Conservation (phyloP, 1,284 basidiomycete species). For the Pseudozyma sp. region DNA sequence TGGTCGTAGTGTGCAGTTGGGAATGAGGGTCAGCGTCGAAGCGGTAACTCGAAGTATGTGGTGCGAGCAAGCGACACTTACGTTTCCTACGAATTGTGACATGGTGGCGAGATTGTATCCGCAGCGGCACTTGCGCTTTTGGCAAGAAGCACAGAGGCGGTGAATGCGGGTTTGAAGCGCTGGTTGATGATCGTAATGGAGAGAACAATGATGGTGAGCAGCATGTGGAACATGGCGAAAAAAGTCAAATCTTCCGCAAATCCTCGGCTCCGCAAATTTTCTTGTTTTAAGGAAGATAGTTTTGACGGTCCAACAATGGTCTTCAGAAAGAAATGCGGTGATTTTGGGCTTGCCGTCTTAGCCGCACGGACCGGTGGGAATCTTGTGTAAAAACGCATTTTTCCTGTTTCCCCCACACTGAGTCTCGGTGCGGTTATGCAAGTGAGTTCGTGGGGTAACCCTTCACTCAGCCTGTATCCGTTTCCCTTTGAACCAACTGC, state of each 20-base stretch:
- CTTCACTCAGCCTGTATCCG: no score
- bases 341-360: no score
- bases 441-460: no score
- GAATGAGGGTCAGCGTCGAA: no score
- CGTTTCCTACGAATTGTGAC: slow-evolving; percentile 52
- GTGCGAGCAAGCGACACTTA: slow-evolving; percentile 17
- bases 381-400: neutral
- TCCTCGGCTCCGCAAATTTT: slow-evolving; percentile 19
- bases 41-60: no score
- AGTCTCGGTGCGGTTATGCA: no score
- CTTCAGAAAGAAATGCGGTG: neutral
- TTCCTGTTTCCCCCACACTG: neutral
- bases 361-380: neutral
- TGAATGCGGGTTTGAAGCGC: neutral
- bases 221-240: slow-evolving; percentile 10
- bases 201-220: slow-evolving; percentile 8
- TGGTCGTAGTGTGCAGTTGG: no score
- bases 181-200: slow-evolving; percentile 5
- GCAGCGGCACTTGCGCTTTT: neutral
- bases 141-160: neutral
- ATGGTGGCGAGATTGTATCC: slow-evolving; percentile 7
- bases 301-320: slow-evolving; percentile 4
- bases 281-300: neutral
- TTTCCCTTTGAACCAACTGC: no score
- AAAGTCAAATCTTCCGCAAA: slow-evolving; percentile 30